Evolutionary conservation across 768 basidiomycete genomes (phyloP).

Genomic region (Tricholomella constricta): DNA sequence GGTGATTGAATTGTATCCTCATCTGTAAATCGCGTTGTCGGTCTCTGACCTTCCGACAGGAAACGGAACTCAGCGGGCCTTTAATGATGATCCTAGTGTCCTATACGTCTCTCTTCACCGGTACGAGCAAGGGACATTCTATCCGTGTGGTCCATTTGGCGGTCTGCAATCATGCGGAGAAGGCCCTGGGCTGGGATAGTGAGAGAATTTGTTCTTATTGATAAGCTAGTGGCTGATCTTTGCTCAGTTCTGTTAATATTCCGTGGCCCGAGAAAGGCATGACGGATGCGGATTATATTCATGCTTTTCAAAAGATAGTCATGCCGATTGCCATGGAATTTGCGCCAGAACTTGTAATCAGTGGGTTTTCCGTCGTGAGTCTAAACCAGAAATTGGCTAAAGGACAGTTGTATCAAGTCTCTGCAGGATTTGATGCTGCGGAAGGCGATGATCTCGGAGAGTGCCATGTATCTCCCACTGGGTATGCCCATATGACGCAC

Average conservation of each 20-base stretch:
- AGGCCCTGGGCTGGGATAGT: slow-evolving; percentile 86
- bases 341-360: slow-evolving; percentile 92
- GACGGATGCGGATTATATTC: slow-evolving; percentile 94
- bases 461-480: slow-evolving; percentile 87
- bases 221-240: slow-evolving; percentile 8
- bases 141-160: slow-evolving; percentile 92
- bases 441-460: slow-evolving; percentile 90
- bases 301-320: slow-evolving; percentile 93
- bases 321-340: slow-evolving; percentile 99
- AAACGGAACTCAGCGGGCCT: slow-evolving; percentile 96
- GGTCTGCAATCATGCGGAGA: slow-evolving; percentile 84
- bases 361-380: slow-evolving; percentile 46
- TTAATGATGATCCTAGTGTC: slow-evolving; percentile 89
- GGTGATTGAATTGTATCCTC: slow-evolving; percentile 42
- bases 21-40: neutral
- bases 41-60: slow-evolving; percentile 48
- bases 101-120: slow-evolving; percentile 95
- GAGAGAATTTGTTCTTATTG: slow-evolving; percentile 33
- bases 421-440: slow-evolving; percentile 97
- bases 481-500: slow-evolving; percentile 98
- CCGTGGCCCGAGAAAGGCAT: slow-evolving; percentile 91
- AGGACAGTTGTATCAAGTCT: slow-evolving; percentile 55
- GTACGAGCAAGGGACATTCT: slow-evolving; percentile 89
- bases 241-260: slow-evolving; percentile 84
- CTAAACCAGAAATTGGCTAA: neutral